Percentiles rank a stretch among this genome's conserved stretches.
Conservation (phyloP, 768 basidiomycete genomes). For the Tulasnella sp. region DNA sequence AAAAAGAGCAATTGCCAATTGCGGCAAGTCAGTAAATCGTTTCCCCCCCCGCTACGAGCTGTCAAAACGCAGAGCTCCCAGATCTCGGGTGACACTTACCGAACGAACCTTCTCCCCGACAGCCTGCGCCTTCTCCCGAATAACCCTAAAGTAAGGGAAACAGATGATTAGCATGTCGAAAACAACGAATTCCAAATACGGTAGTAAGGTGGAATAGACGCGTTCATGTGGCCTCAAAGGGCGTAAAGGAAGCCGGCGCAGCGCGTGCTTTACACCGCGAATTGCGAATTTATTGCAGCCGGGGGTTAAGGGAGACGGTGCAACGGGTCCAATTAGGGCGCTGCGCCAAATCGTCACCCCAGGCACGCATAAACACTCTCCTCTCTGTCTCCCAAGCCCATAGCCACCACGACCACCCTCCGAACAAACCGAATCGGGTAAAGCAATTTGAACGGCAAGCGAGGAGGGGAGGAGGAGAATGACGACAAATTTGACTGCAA, state of each 20-base stretch:
- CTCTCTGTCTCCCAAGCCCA: background rate
- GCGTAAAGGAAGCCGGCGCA: background rate
- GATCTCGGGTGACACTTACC: conserved; percentile 35
- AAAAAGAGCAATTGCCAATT: background rate
- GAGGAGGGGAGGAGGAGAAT: background rate
- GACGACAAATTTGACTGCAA: background rate
- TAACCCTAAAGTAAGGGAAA: conserved; percentile 40
- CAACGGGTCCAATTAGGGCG: too few relatives aligned
- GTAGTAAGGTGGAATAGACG: background rate
- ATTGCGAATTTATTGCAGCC: too few relatives aligned
- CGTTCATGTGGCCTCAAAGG: background rate
- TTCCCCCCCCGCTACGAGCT: background rate
- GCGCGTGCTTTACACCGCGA: too few relatives aligned
- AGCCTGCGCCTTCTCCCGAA: conserved; percentile 58
- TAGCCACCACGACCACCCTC: background rate
- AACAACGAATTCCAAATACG: background rate
- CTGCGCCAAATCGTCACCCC: background rate
- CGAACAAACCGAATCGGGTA: background rate
- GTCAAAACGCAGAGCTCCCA: background rate
- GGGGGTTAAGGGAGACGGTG: too few relatives aligned
- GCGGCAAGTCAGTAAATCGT: background rate
- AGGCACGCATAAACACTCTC: background rate
- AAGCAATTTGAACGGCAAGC: background rate
- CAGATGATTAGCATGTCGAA: too few relatives aligned
- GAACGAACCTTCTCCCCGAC: conserved; percentile 47